Evolutionary conservation across 2,329 filamentous ascomycete genomes (phyloP).

Genomic region (Aspergillus sclerotialis): DNA sequence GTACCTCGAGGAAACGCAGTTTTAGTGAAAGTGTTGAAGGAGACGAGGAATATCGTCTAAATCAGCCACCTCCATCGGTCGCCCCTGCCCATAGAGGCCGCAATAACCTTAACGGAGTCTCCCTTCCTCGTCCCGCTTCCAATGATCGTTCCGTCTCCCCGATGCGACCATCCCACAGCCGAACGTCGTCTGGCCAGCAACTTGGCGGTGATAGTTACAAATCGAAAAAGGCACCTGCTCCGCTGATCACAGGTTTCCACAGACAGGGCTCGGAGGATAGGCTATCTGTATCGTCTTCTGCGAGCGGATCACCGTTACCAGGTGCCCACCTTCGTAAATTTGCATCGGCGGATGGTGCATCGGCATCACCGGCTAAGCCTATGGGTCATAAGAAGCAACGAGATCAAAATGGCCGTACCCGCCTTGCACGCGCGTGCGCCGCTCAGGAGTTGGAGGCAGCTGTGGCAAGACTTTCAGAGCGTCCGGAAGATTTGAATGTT

Average conservation of each 20-base stretch:
- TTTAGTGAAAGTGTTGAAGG: constrained; percentile 29
- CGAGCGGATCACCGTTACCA: constrained; percentile 38
- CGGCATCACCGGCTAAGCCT: constrained; percentile 62
- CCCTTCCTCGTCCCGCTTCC: constrained; percentile 21
- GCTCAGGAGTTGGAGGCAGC: constrained; percentile 74
- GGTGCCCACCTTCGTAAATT: constrained; percentile 35
- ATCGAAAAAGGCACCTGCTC: constrained; percentile 35
- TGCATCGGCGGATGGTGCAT: constrained; percentile 33
- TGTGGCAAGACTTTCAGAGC: constrained; percentile 65
- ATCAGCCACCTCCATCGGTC: constrained; percentile 12
- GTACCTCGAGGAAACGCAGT: constrained; percentile 28
- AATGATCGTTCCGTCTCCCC: constrained; percentile 32
- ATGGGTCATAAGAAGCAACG: constrained; percentile 70
- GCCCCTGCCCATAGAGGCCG: constrained; percentile 15
- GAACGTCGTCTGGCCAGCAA: constrained; percentile 29
- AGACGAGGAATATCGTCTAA: constrained; percentile 20
- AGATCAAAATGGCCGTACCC: constrained; percentile 86
- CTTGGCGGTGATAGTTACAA: constrained; percentile 14
- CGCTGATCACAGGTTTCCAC: constrained; percentile 32
- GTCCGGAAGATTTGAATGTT: constrained; percentile 81
- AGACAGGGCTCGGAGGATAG: constrained; percentile 41
- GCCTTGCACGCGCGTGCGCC: constrained; percentile 82
- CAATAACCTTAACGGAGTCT: constrained; percentile 19
- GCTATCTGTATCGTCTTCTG: constrained; percentile 38
- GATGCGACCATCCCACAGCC: constrained; percentile 27